Evolutionary conservation across 768 basidiomycete genomes (phyloP).

Genomic region (Sistotremastrum suecicum): DNA sequence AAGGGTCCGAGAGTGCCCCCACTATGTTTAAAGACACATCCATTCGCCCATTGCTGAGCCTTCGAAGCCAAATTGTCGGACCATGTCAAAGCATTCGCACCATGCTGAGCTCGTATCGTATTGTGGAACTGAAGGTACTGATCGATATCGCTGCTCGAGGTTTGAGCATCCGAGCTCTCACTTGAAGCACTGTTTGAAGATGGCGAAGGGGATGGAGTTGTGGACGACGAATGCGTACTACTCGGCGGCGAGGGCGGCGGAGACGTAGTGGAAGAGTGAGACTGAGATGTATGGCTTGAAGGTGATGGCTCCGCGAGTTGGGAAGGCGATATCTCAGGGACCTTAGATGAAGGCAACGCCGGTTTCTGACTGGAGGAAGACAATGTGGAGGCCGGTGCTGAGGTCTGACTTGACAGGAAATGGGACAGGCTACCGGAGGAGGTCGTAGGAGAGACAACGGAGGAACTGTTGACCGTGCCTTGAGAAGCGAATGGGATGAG

Average conservation of each 20-base stretch:
- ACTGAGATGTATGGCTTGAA: constrained; percentile 4
- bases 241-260: constrained; percentile 9
- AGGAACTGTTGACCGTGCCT: neutral
- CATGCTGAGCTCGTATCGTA: constrained; percentile 43
- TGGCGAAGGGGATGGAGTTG: constrained; percentile 1
- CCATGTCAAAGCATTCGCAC: constrained; percentile 53
- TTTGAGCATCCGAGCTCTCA: neutral
- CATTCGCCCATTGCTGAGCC: constrained; percentile 57
- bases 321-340: neutral
- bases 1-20: constrained; percentile 46
- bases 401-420: neutral
- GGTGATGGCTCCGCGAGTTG: neutral
- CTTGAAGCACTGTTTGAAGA: neutral
- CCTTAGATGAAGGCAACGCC: neutral
- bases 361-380: neutral
- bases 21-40: constrained; percentile 58
- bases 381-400: neutral
- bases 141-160: constrained; percentile 31
- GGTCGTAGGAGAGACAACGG: constrained; percentile 4
- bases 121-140: constrained; percentile 52
- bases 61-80: constrained; percentile 39
- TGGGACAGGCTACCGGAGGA: constrained; percentile 2
- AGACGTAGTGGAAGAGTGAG: constrained; percentile 12
- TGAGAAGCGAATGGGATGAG: too few species aligned
- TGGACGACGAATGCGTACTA: constrained; percentile 7